A percentile compares a stretch with the other conserved stretches of the same genome.
These are phyloP conservation scores for Wolfiporia cocos DNA, from an alignment of 1,284 basidiomycete species.

Conservation along the genomic window DNA sequence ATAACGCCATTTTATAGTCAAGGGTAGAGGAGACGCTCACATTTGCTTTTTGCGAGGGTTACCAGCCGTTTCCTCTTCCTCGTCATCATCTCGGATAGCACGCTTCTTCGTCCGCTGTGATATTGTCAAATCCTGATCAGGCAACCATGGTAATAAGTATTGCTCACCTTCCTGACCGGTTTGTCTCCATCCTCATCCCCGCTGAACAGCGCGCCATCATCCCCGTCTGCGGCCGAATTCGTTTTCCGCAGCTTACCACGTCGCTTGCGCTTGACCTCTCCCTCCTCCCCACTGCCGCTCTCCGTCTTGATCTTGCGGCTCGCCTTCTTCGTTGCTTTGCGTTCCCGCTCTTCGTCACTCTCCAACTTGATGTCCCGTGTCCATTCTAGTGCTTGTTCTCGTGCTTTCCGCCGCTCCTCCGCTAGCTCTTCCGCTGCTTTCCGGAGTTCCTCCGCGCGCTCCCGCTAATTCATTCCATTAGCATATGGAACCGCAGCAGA, in stretches of 20 bases:
- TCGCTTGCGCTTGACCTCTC: conserved; percentile 27
- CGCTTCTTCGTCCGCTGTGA: conserved; percentile 61
- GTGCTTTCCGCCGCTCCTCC: conserved; percentile 64
- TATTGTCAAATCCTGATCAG: conserved; percentile 5
- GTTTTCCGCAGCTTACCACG: conserved; percentile 23
- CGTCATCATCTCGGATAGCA: conserved; percentile 70
- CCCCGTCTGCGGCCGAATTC: conserved; percentile 21
- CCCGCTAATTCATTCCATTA: too few relatives aligned
- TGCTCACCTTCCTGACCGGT: conserved; percentile 59
- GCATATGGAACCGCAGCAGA: too few relatives aligned
- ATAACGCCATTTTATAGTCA: conserved; percentile 1
- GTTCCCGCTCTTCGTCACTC: conserved; percentile 72
- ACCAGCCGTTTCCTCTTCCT: conserved; percentile 48
- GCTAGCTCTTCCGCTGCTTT: conserved; percentile 64
- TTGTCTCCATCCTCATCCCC: conserved; percentile 62
- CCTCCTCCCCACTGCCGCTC: conserved; percentile 50
- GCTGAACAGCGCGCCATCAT: conserved; percentile 59
- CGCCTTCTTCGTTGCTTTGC: conserved; percentile 54
- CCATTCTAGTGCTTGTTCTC: conserved; percentile 80
- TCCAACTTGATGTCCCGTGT: conserved; percentile 59
- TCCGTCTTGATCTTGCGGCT: conserved; percentile 40
- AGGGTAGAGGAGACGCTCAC: conserved; percentile 33
- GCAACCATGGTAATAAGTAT: not conserved
- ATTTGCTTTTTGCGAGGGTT: conserved; percentile 65
- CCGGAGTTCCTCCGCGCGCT: conserved; percentile 51